These are phyloP conservation scores for Aspergillus funiculosus DNA, from an alignment of 495 filamentous ascomycete species.

Conservation along the genomic window DNA sequence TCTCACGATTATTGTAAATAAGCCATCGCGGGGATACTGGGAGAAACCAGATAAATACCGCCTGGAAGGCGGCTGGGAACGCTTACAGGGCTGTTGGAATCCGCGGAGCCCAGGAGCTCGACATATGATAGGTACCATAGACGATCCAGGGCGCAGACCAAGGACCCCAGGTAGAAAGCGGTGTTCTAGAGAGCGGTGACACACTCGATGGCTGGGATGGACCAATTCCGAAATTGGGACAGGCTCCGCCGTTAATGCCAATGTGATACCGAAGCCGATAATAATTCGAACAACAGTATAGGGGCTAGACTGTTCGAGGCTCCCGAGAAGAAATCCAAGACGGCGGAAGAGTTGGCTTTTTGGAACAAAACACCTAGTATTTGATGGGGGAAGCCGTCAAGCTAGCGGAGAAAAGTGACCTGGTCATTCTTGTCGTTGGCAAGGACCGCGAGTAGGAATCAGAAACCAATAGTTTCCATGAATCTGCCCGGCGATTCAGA, in stretches of 20 bases:
- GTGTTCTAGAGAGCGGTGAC: not conserved
- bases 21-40: constrained; percentile 1
- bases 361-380: too few relatives aligned
- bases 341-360: too few relatives aligned
- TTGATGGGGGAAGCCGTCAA: too few relatives aligned
- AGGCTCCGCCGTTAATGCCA: not conserved
- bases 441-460: constrained; percentile 7
- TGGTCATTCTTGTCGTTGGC: constrained; percentile 2
- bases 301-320: not conserved
- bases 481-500: constrained; percentile 3
- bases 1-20: not conserved
- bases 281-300: not conserved
- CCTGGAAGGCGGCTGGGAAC: not conserved
- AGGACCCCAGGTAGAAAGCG: not conserved
- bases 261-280: not conserved
- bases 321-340: too few relatives aligned
- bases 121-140: not conserved
- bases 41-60: not conserved
- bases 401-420: not conserved
- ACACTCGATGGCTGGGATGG: not conserved
- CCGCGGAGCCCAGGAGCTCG: not conserved
- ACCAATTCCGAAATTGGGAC: not conserved
- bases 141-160: not conserved
- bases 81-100: not conserved
- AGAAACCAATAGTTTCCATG: not conserved